Evolutionary conservation across 164 flowering plant genomes (phyloP), one percentile per base, ranked within the genome.

Genomic region (Tetrastigma voinierianum): DNA sequence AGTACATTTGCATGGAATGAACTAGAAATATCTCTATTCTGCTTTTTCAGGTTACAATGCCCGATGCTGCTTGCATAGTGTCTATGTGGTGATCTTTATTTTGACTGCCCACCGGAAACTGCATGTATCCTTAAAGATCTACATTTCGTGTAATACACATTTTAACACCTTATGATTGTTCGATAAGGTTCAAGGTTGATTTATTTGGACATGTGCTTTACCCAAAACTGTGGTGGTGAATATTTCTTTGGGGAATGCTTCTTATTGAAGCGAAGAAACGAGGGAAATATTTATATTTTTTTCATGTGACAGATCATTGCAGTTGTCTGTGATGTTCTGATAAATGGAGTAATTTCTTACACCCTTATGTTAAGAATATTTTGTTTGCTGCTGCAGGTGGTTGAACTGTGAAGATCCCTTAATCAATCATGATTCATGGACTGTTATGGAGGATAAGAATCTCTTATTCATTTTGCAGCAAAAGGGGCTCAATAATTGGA

Each of bases 371-470:
- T 54, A 59, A 20, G 46, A 49, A 3, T 40, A 51, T 43, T 6
- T 70, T 61, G 20, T 53, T 47, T 21, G 51, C 49, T 17, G 25
- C 23, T 77, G 65, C 80, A 95, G 98, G 76, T 95, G 96, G 97
- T 70, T 89, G 78, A 92, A 88, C 76, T 72, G 23, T 69, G 97
- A 89, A 74, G 96, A 95, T 77, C 96, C 96, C 14, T 72, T 90
- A 51, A 86, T 90, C 70, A 90, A 88, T 75, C 82, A 76, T 7
- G 54, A 48, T 54, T 65, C 82, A 61, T 95, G 99, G 97, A 80
- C 84, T n/a, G 66, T 58, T 10, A 45, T 25, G 54, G 99, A 95
- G 80, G 99, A 95, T 61, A 88, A 84, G 70, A 73, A 72, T 12
- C 90, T 95, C 57, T 55, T 88, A 74, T 70, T 65, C 63, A 71